Percentiles rank a stretch among this genome's conserved stretches.
Conservation (phyloP, 371 early-diverging fungal species). For the Entomophthora muscae region DNA sequence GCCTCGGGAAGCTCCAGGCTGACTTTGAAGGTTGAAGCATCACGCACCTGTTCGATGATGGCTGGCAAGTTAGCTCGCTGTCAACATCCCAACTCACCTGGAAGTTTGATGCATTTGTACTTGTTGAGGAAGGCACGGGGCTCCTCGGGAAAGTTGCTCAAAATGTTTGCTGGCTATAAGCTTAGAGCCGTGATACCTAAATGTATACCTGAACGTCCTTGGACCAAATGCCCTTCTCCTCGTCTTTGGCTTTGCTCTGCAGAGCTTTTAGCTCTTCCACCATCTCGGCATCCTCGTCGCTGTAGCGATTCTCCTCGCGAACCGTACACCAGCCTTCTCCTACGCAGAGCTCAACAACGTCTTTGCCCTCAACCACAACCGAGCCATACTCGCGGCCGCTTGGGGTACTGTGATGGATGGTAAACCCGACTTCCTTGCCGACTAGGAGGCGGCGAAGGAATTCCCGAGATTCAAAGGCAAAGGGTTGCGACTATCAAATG, state of each 20-base stretch:
- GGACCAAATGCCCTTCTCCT: slow-evolving; percentile 61
- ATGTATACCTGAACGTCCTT: slow-evolving; percentile 26
- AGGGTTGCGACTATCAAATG: slow-evolving; percentile 33
- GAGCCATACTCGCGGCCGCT: slow-evolving; percentile 55
- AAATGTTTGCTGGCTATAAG: neutral
- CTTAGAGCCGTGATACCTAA: neutral
- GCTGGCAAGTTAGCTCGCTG: slow-evolving; percentile 36
- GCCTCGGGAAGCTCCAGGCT: slow-evolving; percentile 39
- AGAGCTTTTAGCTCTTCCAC: slow-evolving; percentile 36
- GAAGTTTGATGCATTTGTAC: slow-evolving; percentile 58
- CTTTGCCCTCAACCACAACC: slow-evolving; percentile 37
- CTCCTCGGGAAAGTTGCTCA: slow-evolving; percentile 44
- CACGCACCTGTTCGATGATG: slow-evolving; percentile 83
- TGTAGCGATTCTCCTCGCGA: slow-evolving; percentile 27
- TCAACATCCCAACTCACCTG: slow-evolving; percentile 26
- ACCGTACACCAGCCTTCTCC: slow-evolving; percentile 77
- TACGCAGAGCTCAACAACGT: slow-evolving; percentile 50
- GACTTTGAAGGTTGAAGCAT: slow-evolving; percentile 75
- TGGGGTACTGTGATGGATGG: slow-evolving; percentile 54
- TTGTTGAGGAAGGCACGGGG: slow-evolving; percentile 51
- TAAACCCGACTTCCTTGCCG: slow-evolving; percentile 76
- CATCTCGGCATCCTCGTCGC: slow-evolving; percentile 27
- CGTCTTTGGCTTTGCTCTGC: slow-evolving; percentile 53
- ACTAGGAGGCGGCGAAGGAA: slow-evolving; percentile 68
- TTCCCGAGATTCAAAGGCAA: slow-evolving; percentile 76